These are phyloP conservation scores for Amaranthus tricolor DNA, from an alignment of 179 eudicot genomes.

Conservation along the genomic window DNA sequence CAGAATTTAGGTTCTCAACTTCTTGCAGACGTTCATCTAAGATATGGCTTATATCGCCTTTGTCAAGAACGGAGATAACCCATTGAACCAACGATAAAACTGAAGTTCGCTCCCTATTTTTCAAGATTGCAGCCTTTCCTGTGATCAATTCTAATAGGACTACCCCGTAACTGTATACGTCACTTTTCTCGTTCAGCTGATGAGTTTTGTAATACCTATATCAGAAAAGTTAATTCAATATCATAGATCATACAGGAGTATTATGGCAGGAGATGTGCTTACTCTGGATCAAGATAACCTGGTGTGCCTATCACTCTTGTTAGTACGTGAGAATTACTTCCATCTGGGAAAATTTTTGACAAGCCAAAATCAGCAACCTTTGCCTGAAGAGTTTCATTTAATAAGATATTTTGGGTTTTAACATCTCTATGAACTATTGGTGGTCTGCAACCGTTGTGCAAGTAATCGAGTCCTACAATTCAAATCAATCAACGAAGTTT, in stretches of 20 bases:
- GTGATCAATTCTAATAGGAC: constrained; percentile 36
- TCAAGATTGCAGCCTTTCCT: constrained; percentile 22
- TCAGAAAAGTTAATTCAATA: neutral
- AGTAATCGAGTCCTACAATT: constrained; percentile 46
- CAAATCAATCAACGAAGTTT: neutral
- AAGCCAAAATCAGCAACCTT: constrained; percentile 59
- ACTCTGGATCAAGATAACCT: constrained; percentile 56
- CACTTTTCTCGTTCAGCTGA: constrained; percentile 33
- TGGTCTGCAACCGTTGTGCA: constrained; percentile 53
- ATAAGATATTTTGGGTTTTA: constrained; percentile 47
- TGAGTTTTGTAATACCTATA: constrained; percentile 25
- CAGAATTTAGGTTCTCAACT: constrained; percentile 13
- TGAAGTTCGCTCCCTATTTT: neutral
- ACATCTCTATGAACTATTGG: constrained; percentile 65
- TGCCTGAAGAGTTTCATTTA: constrained; percentile 38
- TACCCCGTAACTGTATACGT: constrained; percentile 34
- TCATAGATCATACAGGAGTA: neutral
- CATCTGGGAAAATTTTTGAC: constrained; percentile 38
- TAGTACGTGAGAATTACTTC: constrained; percentile 21
- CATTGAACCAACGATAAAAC: constrained; percentile 4
- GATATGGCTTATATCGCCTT: constrained; percentile 24
- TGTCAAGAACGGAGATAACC: constrained; percentile 22
- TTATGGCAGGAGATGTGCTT: constrained; percentile 11
- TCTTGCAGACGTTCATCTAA: constrained; percentile 23
- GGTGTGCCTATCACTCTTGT: constrained; percentile 43